These are phyloP conservation scores for Diaporthe sp. DNA, from an alignment of 2,329 filamentous ascomycete species.

Conservation along the genomic window DNA sequence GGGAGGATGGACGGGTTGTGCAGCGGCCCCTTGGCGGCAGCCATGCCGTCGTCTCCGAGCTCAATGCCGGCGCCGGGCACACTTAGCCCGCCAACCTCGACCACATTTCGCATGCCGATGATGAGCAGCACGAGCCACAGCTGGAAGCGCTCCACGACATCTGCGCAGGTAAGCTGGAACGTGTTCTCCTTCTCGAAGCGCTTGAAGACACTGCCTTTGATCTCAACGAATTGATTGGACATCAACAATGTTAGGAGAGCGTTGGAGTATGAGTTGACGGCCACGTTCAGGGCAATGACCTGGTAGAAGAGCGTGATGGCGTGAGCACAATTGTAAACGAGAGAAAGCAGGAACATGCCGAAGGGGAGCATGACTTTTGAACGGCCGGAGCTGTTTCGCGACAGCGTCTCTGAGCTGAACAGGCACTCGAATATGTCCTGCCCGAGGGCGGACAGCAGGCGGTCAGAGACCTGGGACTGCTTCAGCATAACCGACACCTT, in stretches of 20 bases:
- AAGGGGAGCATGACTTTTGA: constrained; percentile 92
- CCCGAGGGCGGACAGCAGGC: constrained; percentile 89
- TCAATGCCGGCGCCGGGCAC: constrained; percentile 69
- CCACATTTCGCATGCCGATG: constrained; percentile 94
- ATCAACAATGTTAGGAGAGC: constrained; percentile 91
- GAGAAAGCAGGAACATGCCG: constrained; percentile 89
- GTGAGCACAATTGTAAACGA: constrained; percentile 90
- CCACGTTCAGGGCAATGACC: constrained; percentile 97
- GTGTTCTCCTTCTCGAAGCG: constrained; percentile 98
- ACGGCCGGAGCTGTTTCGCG: constrained; percentile 87
- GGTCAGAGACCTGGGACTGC: constrained; percentile 76
- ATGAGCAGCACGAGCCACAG: constrained; percentile 98
- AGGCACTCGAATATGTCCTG: constrained; percentile 97
- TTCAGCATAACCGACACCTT: not conserved
- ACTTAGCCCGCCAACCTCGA: constrained; percentile 91
- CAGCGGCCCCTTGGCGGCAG: constrained; percentile 71
- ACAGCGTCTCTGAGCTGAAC: constrained; percentile 92
- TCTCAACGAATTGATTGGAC: constrained; percentile 98
- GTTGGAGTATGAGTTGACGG: constrained; percentile 98
- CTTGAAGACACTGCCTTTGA: constrained; percentile 98
- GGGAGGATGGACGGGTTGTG: constrained; percentile 84
- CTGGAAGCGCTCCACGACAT: constrained; percentile 97
- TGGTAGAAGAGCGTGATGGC: constrained; percentile 94
- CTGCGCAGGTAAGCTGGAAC: constrained; percentile 95
- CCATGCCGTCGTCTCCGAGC: constrained; percentile 58